phyloP scores from a whole-genome alignment of 1,284 basidiomycete genomes.

The Leccinum solheimii region DNA sequence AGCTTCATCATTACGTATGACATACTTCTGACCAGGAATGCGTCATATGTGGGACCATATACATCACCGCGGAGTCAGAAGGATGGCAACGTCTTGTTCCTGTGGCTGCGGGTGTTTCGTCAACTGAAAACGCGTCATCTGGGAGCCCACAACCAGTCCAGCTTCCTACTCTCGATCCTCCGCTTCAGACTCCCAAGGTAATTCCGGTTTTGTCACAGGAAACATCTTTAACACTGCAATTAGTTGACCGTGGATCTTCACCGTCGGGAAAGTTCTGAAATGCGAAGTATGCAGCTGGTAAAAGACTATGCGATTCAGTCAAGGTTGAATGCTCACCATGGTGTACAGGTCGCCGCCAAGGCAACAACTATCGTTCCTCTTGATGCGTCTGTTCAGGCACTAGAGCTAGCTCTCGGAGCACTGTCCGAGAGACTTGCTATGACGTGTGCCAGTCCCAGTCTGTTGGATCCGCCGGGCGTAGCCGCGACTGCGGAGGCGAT shows the following conservation, averaged over 20 bases:
- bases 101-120: constrained; percentile 19
- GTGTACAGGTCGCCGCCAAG: constrained; percentile 18
- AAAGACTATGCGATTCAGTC: not conserved
- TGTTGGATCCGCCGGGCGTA: constrained; percentile 52
- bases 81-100: constrained; percentile 52
- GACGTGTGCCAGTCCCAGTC: constrained; percentile 40
- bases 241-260: constrained; percentile 26
- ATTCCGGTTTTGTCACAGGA: not conserved
- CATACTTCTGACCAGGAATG: constrained; percentile 57
- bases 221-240: constrained; percentile 15
- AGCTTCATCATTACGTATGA: constrained; percentile 9
- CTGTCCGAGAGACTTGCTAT: constrained; percentile 54
- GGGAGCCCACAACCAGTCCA: constrained; percentile 29
- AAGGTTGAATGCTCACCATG: constrained; percentile 1
- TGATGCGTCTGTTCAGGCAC: constrained; percentile 43
- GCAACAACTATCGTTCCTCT: constrained; percentile 21
- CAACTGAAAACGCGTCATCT: constrained; percentile 6
- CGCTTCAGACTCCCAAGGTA: constrained; percentile 34
- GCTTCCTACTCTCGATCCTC: constrained; percentile 35
- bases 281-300: constrained; percentile 22
- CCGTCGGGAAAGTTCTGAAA: constrained; percentile 16
- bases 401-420: constrained; percentile 53
- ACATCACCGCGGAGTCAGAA: constrained; percentile 54
- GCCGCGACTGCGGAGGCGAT: constrained; percentile 70
- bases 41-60: constrained; percentile 68